These are phyloP conservation scores for Hypoxylon lienhwacheense DNA, from an alignment of 495 filamentous ascomycete species.

Conservation along the genomic window DNA sequence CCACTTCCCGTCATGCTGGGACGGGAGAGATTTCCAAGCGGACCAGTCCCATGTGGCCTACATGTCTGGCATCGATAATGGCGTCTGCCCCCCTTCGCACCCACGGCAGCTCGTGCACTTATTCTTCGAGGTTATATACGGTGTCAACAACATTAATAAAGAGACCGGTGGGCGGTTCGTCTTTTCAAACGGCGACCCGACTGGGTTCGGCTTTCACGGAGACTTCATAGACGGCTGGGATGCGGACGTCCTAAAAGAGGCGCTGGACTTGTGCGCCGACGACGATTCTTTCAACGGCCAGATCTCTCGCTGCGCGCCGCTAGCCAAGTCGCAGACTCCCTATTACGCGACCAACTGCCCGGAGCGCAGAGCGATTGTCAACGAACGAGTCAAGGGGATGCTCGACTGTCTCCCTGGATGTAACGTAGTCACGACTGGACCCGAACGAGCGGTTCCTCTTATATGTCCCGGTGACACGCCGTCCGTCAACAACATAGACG, in stretches of 20 bases:
- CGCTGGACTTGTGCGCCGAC: constrained; percentile 57
- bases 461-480: constrained; percentile 16
- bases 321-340: constrained; percentile 50
- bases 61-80: constrained; percentile 50
- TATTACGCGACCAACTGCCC: constrained; percentile 44
- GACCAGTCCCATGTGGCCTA: constrained; percentile 62
- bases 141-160: constrained; percentile 53
- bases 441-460: constrained; percentile 34
- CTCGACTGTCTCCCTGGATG: constrained; percentile 52
- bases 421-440: constrained; percentile 51
- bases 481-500: constrained; percentile 4
- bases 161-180: constrained; percentile 60
- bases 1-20: constrained; percentile 57
- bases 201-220: constrained; percentile 60
- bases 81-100: constrained; percentile 62
- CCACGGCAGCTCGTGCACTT: constrained; percentile 59
- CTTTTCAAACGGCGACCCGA: constrained; percentile 58
- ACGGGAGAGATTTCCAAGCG: constrained; percentile 55
- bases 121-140: constrained; percentile 68
- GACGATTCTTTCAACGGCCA: constrained; percentile 50
- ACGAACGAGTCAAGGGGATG: constrained; percentile 41
- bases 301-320: constrained; percentile 55
- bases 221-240: constrained; percentile 77
- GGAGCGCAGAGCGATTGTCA: constrained; percentile 32
- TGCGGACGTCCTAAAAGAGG: constrained; percentile 56